Percentiles rank a stretch among this genome's conserved stretches.
These are phyloP conservation scores for Sporisorium sorghi DNA, from an alignment of 1,284 basidiomycete genomes.

Conservation along the genomic window DNA sequence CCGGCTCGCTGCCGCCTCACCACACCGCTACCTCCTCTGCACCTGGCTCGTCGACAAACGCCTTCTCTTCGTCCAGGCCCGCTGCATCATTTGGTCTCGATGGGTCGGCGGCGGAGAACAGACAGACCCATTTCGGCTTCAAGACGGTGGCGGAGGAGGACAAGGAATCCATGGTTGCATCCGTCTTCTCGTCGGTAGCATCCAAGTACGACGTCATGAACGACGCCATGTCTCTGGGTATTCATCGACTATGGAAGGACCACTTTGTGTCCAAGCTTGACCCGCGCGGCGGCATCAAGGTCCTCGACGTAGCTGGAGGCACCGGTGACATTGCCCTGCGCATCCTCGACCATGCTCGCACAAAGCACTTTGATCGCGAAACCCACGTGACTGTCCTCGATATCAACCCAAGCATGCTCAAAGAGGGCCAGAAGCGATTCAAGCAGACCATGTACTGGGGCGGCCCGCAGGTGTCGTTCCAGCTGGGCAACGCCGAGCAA, in stretches of 20 bases:
- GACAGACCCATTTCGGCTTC: conserved; percentile 87
- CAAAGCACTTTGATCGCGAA: conserved; percentile 76
- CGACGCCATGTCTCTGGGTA: conserved; percentile 95
- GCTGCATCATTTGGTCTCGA: conserved; percentile 19
- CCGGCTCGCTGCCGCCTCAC: conserved; percentile 56
- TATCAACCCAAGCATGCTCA: conserved; percentile 94
- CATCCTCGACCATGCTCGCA: conserved; percentile 89
- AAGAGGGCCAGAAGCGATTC: conserved; percentile 86
- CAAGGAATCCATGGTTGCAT: conserved; percentile 80
- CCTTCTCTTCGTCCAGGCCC: conserved; percentile 23
- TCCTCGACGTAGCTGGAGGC: conserved; percentile 96
- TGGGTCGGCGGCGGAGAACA: conserved; percentile 32
- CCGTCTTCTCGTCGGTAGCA: conserved; percentile 95
- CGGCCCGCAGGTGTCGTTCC: conserved; percentile 94
- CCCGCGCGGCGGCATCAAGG: conserved; percentile 76
- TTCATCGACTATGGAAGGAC: conserved; percentile 98
- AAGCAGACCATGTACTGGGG: conserved; percentile 66
- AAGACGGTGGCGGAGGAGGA: conserved; percentile 81
- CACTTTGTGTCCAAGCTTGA: conserved; percentile 82
- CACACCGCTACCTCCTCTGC: conserved; percentile 21
- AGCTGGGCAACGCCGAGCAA: conserved; percentile 91
- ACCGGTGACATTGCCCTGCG: conserved; percentile 95
- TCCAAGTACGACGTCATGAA: conserved; percentile 98
- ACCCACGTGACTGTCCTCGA: conserved; percentile 91
- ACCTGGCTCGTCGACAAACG: conserved; percentile 6